A percentile compares a stretch with the other conserved stretches of the same genome.
Conservation (phyloP, 1,139 yeast species). For the Diutina catenulata region DNA sequence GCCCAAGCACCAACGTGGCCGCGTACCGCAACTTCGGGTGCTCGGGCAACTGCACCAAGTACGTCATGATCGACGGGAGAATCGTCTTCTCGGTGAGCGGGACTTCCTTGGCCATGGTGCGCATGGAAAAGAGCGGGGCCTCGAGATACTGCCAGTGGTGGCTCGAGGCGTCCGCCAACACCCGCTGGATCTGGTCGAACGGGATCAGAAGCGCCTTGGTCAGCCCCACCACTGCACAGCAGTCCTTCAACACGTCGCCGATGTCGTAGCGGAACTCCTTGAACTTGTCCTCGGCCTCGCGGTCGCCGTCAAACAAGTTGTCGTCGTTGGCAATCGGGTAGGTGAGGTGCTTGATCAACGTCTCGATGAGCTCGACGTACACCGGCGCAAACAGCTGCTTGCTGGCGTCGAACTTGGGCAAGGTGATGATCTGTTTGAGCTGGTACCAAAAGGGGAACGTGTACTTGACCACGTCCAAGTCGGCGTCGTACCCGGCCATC, state of each 20-base stretch:
- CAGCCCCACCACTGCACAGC: slow-evolving; percentile 84
- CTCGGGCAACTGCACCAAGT: slow-evolving; percentile 63
- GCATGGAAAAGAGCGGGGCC: slow-evolving; percentile 79
- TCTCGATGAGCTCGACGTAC: slow-evolving; percentile 51
- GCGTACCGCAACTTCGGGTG: slow-evolving; percentile 85
- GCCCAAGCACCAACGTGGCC: slow-evolving; percentile 81
- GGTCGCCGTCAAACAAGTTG: slow-evolving; percentile 43
- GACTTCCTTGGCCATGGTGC: slow-evolving; percentile 94
- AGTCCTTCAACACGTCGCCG: slow-evolving; percentile 93
- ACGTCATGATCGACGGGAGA: slow-evolving; percentile 69
- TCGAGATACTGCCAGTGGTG: slow-evolving; percentile 76
- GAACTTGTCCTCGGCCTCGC: slow-evolving; percentile 85
- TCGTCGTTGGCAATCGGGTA: slow-evolving; percentile 48
- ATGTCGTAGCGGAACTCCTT: slow-evolving; percentile 89
- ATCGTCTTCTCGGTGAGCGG: slow-evolving; percentile 53
- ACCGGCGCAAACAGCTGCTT: slow-evolving; percentile 45
- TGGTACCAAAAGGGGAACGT: slow-evolving; percentile 90
- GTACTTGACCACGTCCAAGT: slow-evolving; percentile 79
- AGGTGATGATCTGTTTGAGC: slow-evolving; percentile 58
- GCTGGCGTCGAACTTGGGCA: slow-evolving; percentile 53
- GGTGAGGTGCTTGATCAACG: slow-evolving; percentile 60
- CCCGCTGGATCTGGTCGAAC: slow-evolving; percentile 36
- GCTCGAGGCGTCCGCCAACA: slow-evolving; percentile 17
- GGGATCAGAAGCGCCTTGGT: slow-evolving; percentile 54
- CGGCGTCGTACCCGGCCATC: slow-evolving; percentile 54